Evolutionary conservation across 768 basidiomycete species (phyloP).

Genomic region (Thelephora ganbajun): DNA sequence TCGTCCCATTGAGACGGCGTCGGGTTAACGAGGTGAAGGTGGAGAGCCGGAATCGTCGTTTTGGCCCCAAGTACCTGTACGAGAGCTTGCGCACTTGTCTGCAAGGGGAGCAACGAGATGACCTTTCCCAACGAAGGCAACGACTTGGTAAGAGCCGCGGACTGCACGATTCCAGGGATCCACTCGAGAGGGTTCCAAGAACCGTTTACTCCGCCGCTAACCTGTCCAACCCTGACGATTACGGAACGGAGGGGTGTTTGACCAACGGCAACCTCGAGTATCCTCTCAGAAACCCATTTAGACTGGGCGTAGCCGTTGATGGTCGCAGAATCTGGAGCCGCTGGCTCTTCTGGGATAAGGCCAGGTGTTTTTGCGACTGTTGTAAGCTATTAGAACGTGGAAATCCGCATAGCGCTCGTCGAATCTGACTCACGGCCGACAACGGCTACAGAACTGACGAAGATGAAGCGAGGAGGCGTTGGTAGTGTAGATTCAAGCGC

Average conservation of each 20-base stretch:
- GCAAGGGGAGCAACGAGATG: conserved; percentile 29
- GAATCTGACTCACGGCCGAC: conserved; percentile 4
- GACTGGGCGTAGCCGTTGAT: conserved; percentile 32
- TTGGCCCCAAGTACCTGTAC: conserved; percentile 16
- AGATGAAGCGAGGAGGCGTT: conserved; percentile 14
- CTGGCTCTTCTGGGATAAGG: conserved; percentile 20
- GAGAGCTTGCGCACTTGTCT: conserved; percentile 22
- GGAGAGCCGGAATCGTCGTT: conserved; percentile 3
- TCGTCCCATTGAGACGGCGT: conserved; percentile 18
- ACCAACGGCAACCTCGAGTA: conserved; percentile 18
- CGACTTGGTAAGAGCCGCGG: conserved; percentile 18
- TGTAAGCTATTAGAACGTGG: not conserved
- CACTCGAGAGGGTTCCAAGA: conserved; percentile 32
- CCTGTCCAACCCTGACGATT: conserved; percentile 31
- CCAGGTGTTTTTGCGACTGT: conserved; percentile 13
- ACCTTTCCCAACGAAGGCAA: conserved; percentile 21
- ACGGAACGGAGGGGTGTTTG: conserved; percentile 22
- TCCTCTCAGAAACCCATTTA: conserved; percentile 30
- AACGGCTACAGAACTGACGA: conserved; percentile 21
- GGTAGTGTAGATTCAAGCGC: conserved; percentile 12
- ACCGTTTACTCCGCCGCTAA: conserved; percentile 26
- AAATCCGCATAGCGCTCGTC: not conserved
- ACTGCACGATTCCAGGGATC: conserved; percentile 27
- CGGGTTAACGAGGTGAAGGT: conserved; percentile 27
- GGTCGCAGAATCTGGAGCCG: conserved; percentile 19